A percentile compares a stretch with the other conserved stretches of the same genome.
These are phyloP conservation scores for Populus davidiana DNA, from an alignment of 345 rosid species.

Conservation along the genomic window DNA sequence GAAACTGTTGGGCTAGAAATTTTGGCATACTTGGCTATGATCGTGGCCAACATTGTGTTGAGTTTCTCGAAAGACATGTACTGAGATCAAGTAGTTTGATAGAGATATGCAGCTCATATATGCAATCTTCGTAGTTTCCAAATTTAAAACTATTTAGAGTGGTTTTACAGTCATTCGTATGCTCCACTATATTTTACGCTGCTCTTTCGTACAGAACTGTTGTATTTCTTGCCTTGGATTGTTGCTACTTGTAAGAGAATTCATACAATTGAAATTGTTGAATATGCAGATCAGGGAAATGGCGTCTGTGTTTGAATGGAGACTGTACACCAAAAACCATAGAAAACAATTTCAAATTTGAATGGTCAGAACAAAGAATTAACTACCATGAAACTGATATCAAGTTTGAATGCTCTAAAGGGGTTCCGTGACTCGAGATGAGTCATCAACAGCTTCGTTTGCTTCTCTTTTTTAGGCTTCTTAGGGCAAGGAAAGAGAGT, in stretches of 20 bases:
- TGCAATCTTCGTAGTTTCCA: background rate
- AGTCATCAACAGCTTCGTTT: constrained; percentile 6
- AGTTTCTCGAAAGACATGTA: no score
- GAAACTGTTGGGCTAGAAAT: no score
- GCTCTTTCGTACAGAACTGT: background rate
- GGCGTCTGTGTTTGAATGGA: constrained; percentile 52
- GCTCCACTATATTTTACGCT: background rate
- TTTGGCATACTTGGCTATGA: no score
- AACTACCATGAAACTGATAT: constrained; percentile 20
- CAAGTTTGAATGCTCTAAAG: constrained; percentile 44
- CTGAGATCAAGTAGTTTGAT: constrained; percentile 56
- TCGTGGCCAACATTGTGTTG: no score
- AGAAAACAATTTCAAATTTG: constrained; percentile 31
- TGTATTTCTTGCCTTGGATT: background rate
- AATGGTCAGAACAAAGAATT: constrained; percentile 33
- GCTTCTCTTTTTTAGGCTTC: background rate
- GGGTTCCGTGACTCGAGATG: constrained; percentile 20
- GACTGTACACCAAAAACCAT: constrained; percentile 24
- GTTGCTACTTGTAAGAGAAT: background rate
- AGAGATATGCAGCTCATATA: constrained; percentile 37
- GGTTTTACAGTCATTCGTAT: background rate
- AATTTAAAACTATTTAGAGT: background rate
- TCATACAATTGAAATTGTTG: background rate
- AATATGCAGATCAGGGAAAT: constrained; percentile 59
- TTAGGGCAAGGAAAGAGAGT: background rate